A percentile compares a stretch with the other conserved stretches of the same genome.
Evolutionary conservation across 306 rosid species (phyloP).

Genomic region (Pyrus bretschneideri): DNA sequence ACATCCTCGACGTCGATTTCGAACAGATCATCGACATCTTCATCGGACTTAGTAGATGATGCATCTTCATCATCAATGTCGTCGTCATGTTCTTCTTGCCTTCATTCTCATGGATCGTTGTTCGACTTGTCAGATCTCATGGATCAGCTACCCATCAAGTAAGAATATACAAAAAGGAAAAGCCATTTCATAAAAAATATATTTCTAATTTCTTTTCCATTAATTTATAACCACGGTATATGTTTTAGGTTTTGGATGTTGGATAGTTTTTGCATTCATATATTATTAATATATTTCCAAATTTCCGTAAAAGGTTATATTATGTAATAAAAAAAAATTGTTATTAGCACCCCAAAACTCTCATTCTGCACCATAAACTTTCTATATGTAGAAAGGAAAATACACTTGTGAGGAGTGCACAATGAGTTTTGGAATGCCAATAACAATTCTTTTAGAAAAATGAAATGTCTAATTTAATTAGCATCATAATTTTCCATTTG

Average conservation of each 20-base stretch:
- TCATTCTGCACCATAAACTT: no score
- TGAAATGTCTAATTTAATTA: neutral
- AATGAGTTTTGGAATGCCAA: no score
- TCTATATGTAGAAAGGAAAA: no score
- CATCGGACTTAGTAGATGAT: constrained; percentile 34
- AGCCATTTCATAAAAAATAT: neutral
- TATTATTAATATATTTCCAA: neutral
- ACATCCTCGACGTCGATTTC: constrained; percentile 11
- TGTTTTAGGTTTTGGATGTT: neutral
- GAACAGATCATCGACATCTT: constrained; percentile 16
- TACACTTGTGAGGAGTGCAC: no score
- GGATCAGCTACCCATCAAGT: constrained; percentile 45
- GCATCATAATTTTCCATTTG: no score
- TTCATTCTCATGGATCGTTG: constrained; percentile 28
- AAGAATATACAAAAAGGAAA: constrained; percentile 1
- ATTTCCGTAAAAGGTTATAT: neutral
- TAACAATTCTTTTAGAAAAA: neutral
- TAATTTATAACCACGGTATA: neutral
- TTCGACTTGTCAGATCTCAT: constrained; percentile 40
- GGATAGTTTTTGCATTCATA: neutral
- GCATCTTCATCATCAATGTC: constrained; percentile 28
- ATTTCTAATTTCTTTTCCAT: neutral
- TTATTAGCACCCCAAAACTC: no score
- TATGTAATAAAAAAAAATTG: neutral
- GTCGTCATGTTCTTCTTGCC: neutral